Evolutionary conservation across 805 yeast genomes (phyloP).

Genomic region (Wickerhamomyces ciferrii): DNA sequence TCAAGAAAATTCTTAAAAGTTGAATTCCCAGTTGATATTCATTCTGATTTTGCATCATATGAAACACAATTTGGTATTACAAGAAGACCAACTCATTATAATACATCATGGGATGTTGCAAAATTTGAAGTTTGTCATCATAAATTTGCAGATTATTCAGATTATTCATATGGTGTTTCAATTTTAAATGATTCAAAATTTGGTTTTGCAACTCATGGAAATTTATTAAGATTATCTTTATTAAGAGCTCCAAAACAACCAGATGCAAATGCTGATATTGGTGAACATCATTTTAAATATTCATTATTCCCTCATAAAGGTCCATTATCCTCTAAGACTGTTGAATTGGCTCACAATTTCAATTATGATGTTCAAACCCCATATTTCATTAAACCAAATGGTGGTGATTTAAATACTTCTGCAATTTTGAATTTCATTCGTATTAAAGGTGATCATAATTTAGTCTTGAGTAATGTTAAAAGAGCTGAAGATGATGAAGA

Average conservation of each 20-base stretch:
- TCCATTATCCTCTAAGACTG: conserved; percentile 54
- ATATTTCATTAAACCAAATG: conserved; percentile 11
- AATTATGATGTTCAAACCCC: conserved; percentile 42
- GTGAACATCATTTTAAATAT: conserved; percentile 73
- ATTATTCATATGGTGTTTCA: conserved; percentile 80
- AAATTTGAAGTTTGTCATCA: conserved; percentile 95
- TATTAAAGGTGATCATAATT: conserved; percentile 45
- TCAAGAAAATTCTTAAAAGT: conserved; percentile 85
- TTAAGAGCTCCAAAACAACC: conserved; percentile 93
- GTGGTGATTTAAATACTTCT: conserved; percentile 8
- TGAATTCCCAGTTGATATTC: conserved; percentile 87
- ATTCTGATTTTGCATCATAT: conserved; percentile 72
- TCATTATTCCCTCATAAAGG: conserved; percentile 84
- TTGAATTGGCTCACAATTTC: conserved; percentile 73
- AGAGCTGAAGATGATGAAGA: conserved; percentile 81
- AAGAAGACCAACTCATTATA: conserved; percentile 88
- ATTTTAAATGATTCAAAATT: conserved; percentile 81
- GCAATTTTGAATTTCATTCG: conserved; percentile 26
- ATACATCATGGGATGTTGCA: conserved; percentile 95
- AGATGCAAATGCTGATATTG: conserved; percentile 94
- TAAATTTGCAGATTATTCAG: conserved; percentile 89
- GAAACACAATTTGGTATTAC: conserved; percentile 95
- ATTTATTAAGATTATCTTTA: conserved; percentile 77
- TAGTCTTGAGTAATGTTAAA: conserved; percentile 74
- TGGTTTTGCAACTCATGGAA: conserved; percentile 94